phyloP scores from a whole-genome alignment of 768 basidiomycete genomes.

The Fomitopsis pulvina region DNA sequence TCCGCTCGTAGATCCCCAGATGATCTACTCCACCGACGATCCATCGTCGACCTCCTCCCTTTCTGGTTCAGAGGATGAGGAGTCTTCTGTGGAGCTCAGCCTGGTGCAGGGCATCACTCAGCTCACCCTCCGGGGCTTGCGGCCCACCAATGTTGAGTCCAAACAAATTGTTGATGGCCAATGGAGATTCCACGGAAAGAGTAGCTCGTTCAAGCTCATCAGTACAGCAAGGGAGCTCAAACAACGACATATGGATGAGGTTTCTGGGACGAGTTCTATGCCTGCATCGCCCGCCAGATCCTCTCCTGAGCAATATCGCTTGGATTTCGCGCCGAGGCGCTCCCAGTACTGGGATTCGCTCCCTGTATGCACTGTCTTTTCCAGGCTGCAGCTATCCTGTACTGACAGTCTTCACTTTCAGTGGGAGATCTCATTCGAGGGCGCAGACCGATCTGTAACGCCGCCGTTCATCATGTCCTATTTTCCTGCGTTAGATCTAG shows the following conservation, averaged over 20 bases:
- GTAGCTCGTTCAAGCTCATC: constrained; percentile 49
- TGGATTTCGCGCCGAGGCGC: constrained; percentile 20
- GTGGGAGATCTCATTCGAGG: constrained; percentile 36
- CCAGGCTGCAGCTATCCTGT: neutral
- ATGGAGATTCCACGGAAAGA: constrained; percentile 56
- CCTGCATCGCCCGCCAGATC: neutral
- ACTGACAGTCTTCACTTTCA: neutral
- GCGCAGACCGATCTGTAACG: constrained; percentile 17
- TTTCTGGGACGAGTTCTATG: constrained; percentile 15
- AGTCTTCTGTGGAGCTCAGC: constrained; percentile 33
- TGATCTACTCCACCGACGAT: neutral
- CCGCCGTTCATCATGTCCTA: constrained; percentile 27
- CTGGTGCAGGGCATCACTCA: constrained; percentile 30
- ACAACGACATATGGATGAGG: constrained; percentile 40
- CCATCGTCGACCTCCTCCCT: constrained; percentile 9
- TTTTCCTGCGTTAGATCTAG: constrained; percentile 63
- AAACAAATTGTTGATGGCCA: constrained; percentile 29
- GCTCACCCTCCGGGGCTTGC: constrained; percentile 28
- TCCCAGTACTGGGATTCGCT: constrained; percentile 53
- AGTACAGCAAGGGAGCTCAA: constrained; percentile 47
- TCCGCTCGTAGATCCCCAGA: neutral
- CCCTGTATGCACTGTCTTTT: constrained; percentile 31
- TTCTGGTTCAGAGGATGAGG: constrained; percentile 27
- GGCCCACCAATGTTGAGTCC: constrained; percentile 28
- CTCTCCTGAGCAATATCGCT: constrained; percentile 2